Conservation (phyloP, 139 green algal species). For the Chlamydomonas asymmetrica region DNA sequence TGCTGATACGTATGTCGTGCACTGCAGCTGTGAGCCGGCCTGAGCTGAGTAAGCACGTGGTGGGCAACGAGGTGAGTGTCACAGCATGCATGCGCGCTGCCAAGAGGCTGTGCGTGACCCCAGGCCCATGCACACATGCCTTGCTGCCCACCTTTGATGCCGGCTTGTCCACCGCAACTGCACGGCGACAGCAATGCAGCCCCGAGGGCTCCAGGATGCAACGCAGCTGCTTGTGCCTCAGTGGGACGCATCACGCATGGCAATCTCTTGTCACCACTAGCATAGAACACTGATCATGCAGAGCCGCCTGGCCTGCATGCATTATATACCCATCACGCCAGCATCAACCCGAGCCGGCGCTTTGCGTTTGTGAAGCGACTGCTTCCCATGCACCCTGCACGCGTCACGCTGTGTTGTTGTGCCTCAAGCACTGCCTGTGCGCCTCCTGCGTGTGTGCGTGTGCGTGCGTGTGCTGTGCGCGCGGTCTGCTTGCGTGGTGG, state of each 20-base stretch:
- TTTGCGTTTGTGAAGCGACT: background rate
- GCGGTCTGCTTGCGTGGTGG: constrained; percentile 15
- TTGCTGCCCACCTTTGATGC: too few species aligned
- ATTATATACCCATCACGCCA: background rate
- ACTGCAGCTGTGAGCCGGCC: constrained; percentile 39
- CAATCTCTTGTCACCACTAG: too few species aligned
- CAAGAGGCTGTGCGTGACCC: background rate
- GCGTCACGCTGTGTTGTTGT: background rate
- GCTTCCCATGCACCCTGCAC: too few species aligned
- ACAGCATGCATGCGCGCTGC: background rate
- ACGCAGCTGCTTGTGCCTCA: background rate
- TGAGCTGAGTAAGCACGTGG: constrained; percentile 37
- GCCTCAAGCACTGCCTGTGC: background rate
- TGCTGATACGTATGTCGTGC: background rate
- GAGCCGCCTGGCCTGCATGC: too few species aligned
- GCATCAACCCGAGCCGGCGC: too few species aligned
- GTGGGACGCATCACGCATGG: too few species aligned
- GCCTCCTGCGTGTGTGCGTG: background rate
- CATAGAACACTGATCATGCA: too few species aligned
- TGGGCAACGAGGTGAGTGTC: constrained; percentile 42
- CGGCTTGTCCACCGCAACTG: background rate
- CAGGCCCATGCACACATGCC: too few species aligned
- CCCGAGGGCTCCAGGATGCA: background rate
- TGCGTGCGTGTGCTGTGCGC: background rate
- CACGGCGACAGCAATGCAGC: background rate